Evolutionary conservation across 768 basidiomycete genomes (phyloP).

Genomic region (Termitomyces sp.): DNA sequence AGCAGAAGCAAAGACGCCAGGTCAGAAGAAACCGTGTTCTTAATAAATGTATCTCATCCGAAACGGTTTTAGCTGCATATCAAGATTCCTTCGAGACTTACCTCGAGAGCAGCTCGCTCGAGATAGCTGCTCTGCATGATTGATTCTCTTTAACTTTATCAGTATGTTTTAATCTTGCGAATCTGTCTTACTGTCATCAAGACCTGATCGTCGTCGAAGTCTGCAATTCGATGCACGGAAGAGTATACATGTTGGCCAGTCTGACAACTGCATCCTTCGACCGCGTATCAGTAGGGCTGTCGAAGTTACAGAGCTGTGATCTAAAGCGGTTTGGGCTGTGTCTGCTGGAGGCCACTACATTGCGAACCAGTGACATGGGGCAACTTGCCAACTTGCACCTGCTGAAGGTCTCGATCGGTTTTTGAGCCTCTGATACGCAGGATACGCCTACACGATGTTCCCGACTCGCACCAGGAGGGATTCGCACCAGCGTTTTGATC

Average conservation of each 20-base stretch:
- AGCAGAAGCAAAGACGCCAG: slow-evolving; percentile 46
- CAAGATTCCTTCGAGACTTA: slow-evolving; percentile 60
- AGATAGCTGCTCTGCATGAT: slow-evolving; percentile 68
- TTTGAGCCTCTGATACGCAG: neutral
- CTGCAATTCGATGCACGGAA: neutral
- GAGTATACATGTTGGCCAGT: neutral
- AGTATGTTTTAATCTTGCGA: neutral
- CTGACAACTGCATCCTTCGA: neutral
- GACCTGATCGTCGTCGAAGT: neutral
- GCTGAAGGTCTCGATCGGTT: neutral
- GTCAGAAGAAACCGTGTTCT: slow-evolving; percentile 27
- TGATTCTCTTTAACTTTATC: slow-evolving; percentile 19
- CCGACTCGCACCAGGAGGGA: neutral
- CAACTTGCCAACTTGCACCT: neutral
- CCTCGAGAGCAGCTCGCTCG: slow-evolving; percentile 51
- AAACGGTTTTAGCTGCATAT: slow-evolving; percentile 39
- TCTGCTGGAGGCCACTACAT: neutral
- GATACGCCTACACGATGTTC: neutral
- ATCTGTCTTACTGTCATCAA: neutral
- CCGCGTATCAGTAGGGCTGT: neutral
- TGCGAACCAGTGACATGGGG: neutral
- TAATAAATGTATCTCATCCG: neutral
- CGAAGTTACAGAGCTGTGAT: neutral
- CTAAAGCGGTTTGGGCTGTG: neutral
- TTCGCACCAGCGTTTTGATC: neutral